Base-by-base conservation (phyloP, 2,329 filamentous ascomycete genomes). In the Ceratocystis smalleyi region DNA sequence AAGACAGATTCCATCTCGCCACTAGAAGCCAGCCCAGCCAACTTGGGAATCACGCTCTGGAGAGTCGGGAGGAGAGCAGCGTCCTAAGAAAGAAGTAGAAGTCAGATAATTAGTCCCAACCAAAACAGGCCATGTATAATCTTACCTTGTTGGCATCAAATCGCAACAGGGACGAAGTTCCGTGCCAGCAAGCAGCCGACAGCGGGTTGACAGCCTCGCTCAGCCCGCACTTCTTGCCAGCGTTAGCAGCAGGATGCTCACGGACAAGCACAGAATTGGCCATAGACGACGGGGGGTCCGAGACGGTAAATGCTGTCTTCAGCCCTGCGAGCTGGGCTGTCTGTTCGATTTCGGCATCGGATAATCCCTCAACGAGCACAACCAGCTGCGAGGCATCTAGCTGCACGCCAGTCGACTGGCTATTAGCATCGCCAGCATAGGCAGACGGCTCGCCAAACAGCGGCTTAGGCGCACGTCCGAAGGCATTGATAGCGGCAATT, bases 311-410 rank as follows among this genome's bases (percentile, higher is more conserved):
- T 1, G 79, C 74, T 35, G 68, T 69, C 30, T 75, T 71, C 24
- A 75, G 69, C 15, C 43, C 43, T 19, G 43, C 49, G 8, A 43
- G 43, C 12, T 70, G 69, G 32, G 73, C 71, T 61, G 77, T 74
- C n/a, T 76, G 73, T 64, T 77, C 74, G 62, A 77, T 74, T 59
- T 79, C 77, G 51, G 76, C 70, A 17, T 74, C 69, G 19, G 76
- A 78, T 73, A 81, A 75, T 69, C 84, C 82, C 70, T 85, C 79
- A 61, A 86, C 74, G 68, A 83, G 72, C 62, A 86, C 74, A 30
- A 87, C 73, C 47, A 87, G 77, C 72, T 88, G 83, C 62, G 62
- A 61, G 2, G 61, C 24, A 17, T 65, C 64, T 7, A 60, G 22
- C 43, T 32, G 59, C 6, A 64, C 10, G 27, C 45, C 43, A 1